Evolutionary conservation across 345 rosid genomes (phyloP).

Genomic region (Eucalyptus dawsonii): DNA sequence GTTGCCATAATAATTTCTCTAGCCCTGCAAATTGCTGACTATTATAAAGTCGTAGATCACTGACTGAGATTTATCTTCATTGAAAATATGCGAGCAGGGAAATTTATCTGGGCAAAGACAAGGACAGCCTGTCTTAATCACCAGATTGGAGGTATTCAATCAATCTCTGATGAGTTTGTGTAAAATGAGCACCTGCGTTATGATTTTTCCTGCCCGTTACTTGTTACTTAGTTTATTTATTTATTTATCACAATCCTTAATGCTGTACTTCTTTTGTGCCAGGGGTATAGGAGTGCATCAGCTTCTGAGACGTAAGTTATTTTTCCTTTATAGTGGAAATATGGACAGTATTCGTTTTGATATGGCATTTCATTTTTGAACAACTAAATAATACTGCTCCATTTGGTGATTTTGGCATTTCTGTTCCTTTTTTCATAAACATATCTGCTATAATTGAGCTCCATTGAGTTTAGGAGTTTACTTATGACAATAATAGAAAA

Average conservation of each 20-base stretch:
- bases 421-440: not conserved
- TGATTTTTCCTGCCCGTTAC: not conserved
- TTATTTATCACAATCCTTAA: not conserved
- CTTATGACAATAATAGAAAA: not conserved
- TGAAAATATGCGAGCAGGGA: constrained; percentile 43
- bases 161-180: not conserved
- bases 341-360: not conserved
- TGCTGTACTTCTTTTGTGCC: constrained; percentile 7
- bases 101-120: constrained; percentile 89
- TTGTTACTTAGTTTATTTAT: not conserved
- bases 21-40: not conserved
- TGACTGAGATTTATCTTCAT: not conserved
- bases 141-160: constrained; percentile 76
- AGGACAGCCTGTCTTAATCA: constrained; percentile 95
- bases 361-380: not conserved
- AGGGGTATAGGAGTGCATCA: constrained; percentile 89
- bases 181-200: not conserved
- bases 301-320: constrained; percentile 85
- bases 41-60: not conserved
- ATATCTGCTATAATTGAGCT: not conserved
- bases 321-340: not conserved
- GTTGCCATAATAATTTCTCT: not conserved
- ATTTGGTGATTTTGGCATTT: not conserved
- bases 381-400: not conserved
- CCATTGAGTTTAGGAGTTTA: not conserved